A percentile compares a stretch with the other conserved stretches of the same genome.
Evolutionary conservation across 2,329 filamentous ascomycete species (phyloP).

Genomic region (Diplodia scrobiculata): DNA sequence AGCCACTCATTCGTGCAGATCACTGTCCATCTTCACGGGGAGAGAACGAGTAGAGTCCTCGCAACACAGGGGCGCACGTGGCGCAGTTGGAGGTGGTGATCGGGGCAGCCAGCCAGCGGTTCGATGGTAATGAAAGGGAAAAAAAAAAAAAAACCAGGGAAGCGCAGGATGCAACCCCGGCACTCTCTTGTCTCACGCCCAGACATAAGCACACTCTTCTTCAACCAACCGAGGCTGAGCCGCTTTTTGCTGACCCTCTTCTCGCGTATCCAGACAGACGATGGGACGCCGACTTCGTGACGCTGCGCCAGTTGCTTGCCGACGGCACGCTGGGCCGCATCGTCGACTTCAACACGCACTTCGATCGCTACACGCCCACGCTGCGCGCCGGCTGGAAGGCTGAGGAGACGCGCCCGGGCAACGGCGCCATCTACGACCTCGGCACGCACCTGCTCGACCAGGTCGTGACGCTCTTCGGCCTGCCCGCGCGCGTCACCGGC

Average conservation of each 20-base stretch:
- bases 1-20: neutral
- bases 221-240: neutral
- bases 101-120: too few relatives aligned
- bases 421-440: constrained; percentile 71
- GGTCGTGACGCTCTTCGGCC: constrained; percentile 68
- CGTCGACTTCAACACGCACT: constrained; percentile 77
- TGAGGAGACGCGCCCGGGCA: constrained; percentile 63
- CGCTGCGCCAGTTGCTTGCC: constrained; percentile 63
- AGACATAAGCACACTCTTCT: neutral
- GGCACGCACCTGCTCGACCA: constrained; percentile 78
- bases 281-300: constrained; percentile 77
- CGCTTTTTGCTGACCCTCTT: neutral
- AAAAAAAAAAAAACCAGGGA: neutral
- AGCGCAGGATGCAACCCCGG: neutral
- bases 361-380: constrained; percentile 70
- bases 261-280: constrained; percentile 57
- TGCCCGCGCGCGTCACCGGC: constrained; percentile 67
- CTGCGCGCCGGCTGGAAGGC: constrained; percentile 64
- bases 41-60: neutral
- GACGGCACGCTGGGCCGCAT: constrained; percentile 67
- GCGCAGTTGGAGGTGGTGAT: too few relatives aligned
- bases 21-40: neutral
- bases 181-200: neutral
- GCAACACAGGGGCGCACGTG: neutral
- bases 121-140: neutral